phyloP scores from a whole-genome alignment of 1,139 yeast species.

The Maudiozyma humilis region DNA sequence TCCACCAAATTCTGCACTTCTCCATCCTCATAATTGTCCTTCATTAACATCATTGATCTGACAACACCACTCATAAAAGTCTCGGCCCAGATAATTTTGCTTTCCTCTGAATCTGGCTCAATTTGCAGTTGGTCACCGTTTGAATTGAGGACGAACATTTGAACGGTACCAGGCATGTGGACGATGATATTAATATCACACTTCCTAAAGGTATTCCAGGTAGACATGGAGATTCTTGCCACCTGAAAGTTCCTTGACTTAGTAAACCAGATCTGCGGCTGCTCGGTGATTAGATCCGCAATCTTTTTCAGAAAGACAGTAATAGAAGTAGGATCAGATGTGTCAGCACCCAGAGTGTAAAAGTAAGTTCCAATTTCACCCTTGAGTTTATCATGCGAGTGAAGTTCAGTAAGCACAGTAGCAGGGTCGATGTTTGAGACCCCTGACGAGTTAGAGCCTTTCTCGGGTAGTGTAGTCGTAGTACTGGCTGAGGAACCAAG shows the following conservation, averaged over 20 bases:
- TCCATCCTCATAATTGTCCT: slow-evolving; percentile 59
- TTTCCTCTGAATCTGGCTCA: slow-evolving; percentile 27
- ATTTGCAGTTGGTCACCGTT: slow-evolving; percentile 39
- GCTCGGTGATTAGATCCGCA: slow-evolving; percentile 52
- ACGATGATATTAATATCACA: slow-evolving; percentile 73
- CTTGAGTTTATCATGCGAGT: slow-evolving; percentile 28
- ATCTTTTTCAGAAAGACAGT: slow-evolving; percentile 75
- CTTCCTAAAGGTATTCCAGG: slow-evolving; percentile 67
- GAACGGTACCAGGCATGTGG: slow-evolving; percentile 71
- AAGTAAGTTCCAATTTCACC: slow-evolving; percentile 35
- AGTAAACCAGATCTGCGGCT: slow-evolving; percentile 65
- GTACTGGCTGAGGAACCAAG: slow-evolving; percentile 23
- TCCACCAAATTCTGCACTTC: slow-evolving; percentile 56
- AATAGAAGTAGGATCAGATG: slow-evolving; percentile 56
- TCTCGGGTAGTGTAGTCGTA: slow-evolving; percentile 7
- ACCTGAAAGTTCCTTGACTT: slow-evolving; percentile 71
- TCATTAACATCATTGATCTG: slow-evolving; percentile 64
- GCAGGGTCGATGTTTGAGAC: slow-evolving; percentile 12
- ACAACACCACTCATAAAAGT: slow-evolving; percentile 73
- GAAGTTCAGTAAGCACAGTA: slow-evolving; percentile 18
- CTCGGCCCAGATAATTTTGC: slow-evolving; percentile 61
- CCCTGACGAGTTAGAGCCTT: background rate
- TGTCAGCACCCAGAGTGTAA: slow-evolving; percentile 51
- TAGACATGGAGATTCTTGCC: slow-evolving; percentile 59
- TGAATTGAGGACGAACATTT: slow-evolving; percentile 56